A percentile compares a stretch with the other conserved stretches of the same genome.
Conservation (phyloP, 2,329 filamentous ascomycete genomes). For the Ophiostoma pallidulum region DNA sequence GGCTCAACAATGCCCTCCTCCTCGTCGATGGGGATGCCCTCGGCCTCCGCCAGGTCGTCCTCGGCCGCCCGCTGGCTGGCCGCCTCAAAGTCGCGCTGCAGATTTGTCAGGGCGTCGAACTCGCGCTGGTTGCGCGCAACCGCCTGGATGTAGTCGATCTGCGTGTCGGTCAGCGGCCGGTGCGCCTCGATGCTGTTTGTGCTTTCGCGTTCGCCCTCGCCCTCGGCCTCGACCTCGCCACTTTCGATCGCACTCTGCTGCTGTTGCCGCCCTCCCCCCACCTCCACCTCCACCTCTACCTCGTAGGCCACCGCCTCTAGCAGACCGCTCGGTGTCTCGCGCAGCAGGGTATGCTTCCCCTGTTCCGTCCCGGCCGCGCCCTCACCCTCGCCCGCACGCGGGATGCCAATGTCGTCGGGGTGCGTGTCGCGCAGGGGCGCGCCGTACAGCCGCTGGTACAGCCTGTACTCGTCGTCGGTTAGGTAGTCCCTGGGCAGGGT, state of each 20-base stretch:
- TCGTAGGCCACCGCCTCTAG: conserved; percentile 53
- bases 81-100: conserved; percentile 48
- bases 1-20: conserved; percentile 20
- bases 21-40: conserved; percentile 27
- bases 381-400: conserved; percentile 22
- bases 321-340: conserved; percentile 44
- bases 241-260: too few relatives aligned
- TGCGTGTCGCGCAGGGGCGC: conserved; percentile 54
- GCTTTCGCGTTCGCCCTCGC: conserved; percentile 9
- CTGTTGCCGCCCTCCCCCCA: neutral
- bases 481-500: conserved; percentile 64
- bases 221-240: neutral
- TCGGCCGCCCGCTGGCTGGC: conserved; percentile 29
- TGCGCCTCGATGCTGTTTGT: conserved; percentile 17
- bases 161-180: conserved; percentile 24
- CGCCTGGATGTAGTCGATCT: conserved; percentile 35
- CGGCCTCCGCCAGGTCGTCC: conserved; percentile 21
- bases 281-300: conserved; percentile 37
- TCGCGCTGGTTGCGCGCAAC: conserved; percentile 46
- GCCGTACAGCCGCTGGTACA: conserved; percentile 78
- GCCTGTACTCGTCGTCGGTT: conserved; percentile 56
- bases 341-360: conserved; percentile 43
- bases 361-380: conserved; percentile 18
- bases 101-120: conserved; percentile 44
- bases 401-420: conserved; percentile 49